Evolutionary conservation across 2,329 filamentous ascomycete genomes (phyloP).

Genomic region (Hortaea werneckii): DNA sequence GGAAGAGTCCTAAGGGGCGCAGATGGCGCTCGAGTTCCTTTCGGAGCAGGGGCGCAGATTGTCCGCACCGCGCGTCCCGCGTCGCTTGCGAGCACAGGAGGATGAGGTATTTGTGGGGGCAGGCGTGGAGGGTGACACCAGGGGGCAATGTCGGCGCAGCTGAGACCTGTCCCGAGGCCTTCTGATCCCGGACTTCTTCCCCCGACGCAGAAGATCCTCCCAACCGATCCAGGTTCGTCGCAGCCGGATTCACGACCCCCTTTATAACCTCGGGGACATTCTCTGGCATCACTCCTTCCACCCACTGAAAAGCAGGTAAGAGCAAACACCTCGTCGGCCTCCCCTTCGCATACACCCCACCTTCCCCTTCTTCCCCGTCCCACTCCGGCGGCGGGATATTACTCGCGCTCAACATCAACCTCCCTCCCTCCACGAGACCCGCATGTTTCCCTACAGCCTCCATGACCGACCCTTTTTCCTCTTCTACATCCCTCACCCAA

Average conservation of each 20-base stretch:
- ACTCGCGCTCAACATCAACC: constrained; percentile 81
- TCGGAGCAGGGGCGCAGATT: constrained; percentile 80
- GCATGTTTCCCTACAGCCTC: constrained; percentile 37
- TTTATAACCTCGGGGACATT: constrained; percentile 62
- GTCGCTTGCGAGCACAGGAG: constrained; percentile 90
- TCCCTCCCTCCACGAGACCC: constrained; percentile 32
- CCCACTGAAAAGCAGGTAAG: constrained; percentile 70
- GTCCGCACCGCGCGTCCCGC: constrained; percentile 89
- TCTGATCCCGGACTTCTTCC: neutral
- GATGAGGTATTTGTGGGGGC: constrained; percentile 76
- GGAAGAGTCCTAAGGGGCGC: constrained; percentile 70
- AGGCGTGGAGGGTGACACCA: constrained; percentile 50
- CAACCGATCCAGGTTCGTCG: constrained; percentile 65
- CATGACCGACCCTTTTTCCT: constrained; percentile 63
- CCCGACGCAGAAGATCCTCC: neutral
- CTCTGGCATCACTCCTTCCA: constrained; percentile 73
- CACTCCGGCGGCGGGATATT: constrained; percentile 72
- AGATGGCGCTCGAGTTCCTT: constrained; percentile 85
- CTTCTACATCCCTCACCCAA: constrained; percentile 80
- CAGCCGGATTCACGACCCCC: constrained; percentile 57
- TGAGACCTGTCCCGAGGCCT: constrained; percentile 4
- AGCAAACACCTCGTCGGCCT: constrained; percentile 71
- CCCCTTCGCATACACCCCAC: constrained; percentile 39
- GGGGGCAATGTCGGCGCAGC: constrained; percentile 16
- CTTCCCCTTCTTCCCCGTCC: constrained; percentile 25